Evolutionary conservation across 176 grass and related monocot species (phyloP), one percentile per base, ranked within the genome.

Genomic region (maize (Zea mays)): DNA sequence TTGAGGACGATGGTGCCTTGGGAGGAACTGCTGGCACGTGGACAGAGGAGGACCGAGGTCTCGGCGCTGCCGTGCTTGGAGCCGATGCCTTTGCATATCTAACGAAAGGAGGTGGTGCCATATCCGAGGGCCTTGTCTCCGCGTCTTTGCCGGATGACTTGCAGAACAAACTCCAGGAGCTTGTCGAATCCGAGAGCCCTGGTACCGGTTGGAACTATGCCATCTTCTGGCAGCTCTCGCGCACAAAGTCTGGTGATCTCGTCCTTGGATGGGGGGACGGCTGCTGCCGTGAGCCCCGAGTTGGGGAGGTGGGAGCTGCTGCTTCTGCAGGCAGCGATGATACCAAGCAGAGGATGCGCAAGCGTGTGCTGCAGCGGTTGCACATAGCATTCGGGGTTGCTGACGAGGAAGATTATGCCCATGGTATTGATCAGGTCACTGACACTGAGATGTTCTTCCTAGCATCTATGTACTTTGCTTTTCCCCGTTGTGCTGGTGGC

Each of bases 231-330:
- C 96, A 98, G 84, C 76, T 94, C 15, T 94, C 91, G 0, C 91
- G 85, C 20, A 85, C 96, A 52, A 94, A 92, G 71, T 86, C 85
- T 12, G 92, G 89, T 51, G 92, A 95, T 60, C 78, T 98, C 9
- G 87, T 98, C 69, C 96, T 98, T 73, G 96, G 85, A 20, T 98
- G 96, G 96, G 92, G 95, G 9, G 96, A 98, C 27, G 96, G 96
- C 11, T 94, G 85, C 34, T 98, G 96, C 87, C 89, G 89, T 27
- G 92, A 94, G 7, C 85, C 89, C 61, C 44, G 67, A 21, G 85
- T 83, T 2, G 92, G 79, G 36, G 91, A 93, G 73, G 46, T 60
- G 85, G 85, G 19, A 69, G 39, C 52, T 56, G 77, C 83, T 78
- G 77, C 71, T 78, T 74, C 71, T 9, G 54, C 74, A 51, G 87